Base-by-base conservation (phyloP, 345 rosid genomes). In the Pistacia vera region DNA sequence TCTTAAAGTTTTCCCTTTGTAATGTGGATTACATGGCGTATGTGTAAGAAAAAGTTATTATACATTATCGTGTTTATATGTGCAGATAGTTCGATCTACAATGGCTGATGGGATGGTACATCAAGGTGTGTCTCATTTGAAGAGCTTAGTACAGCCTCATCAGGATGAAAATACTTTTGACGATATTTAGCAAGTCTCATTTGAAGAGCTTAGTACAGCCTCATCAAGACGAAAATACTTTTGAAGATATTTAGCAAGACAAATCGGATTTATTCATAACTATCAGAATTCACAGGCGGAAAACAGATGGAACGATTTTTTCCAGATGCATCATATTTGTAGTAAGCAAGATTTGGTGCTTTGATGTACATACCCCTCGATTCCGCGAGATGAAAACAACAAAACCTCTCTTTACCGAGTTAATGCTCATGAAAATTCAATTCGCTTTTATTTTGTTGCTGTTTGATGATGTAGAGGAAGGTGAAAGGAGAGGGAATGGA, bases 21-120 rank as follows among this genome's bases (percentile, higher is more conserved):
- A 14, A 38, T n/a, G 59, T 12, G 33, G 8, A 0, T 20, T 44
- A 2, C 33, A 17, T 65, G 30, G 17, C 17, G 17, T 1, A 10
- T 3, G 16, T 22, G 3, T 41, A 16, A 48, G 28, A 55, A 16
- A 52, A 18, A 22, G 5, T 38, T 38, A 4, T 4, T 38, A 38
- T 4, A 4, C 0, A 5, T 41, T 41, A 41, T 41, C 1, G 46
- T 41, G 41, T 72, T 66, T 69, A 22, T 8, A 38, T 64, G 35
- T 81, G 83, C 90, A 93, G 98, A 82, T 64, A 57, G 96, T 92
- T 48, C 83, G 92, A 54, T 77, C 87, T 25, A 78, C 48, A 84
- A 90, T 94, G 86, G 68, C 71, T 20, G 96, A 92, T 48, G 94
- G 89, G 83, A 81, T 76, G 8, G 87, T 83, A 60, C 87, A 76